Evolutionary conservation across 352 stramenopile genomes (phyloP).

Genomic region (Globisporangium paroecandrum): DNA sequence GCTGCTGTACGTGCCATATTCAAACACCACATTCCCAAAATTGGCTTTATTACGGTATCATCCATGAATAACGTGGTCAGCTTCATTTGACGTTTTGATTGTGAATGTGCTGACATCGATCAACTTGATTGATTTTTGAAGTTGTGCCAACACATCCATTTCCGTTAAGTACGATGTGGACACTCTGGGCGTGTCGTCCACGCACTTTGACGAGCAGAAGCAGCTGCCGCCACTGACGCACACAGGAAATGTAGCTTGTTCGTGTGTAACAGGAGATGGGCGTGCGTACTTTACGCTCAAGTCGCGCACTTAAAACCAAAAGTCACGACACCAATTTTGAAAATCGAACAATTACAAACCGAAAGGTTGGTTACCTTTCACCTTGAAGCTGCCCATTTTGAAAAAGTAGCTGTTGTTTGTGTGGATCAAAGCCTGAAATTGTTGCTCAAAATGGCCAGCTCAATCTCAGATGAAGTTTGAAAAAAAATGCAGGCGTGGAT

Average conservation of each 20-base stretch:
- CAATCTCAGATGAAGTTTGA: background rate
- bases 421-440: background rate
- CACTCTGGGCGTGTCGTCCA: background rate
- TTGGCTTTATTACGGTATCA: too few relatives aligned
- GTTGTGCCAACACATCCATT: slow-evolving; percentile 1
- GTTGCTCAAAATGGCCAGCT: background rate
- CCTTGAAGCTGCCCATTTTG: background rate
- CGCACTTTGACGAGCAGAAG: slow-evolving; percentile 5
- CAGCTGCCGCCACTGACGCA: background rate
- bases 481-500: background rate
- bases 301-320: background rate
- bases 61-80: too few relatives aligned
- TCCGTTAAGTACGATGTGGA: background rate
- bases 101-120: background rate
- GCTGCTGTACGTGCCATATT: too few relatives aligned
- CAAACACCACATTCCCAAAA: too few relatives aligned
- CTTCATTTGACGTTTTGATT: background rate
- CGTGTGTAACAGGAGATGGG: background rate
- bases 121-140: slow-evolving; percentile 2
- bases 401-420: too few relatives aligned
- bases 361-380: background rate
- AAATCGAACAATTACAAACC: background rate
- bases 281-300: background rate
- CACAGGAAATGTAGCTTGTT: background rate
- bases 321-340: background rate